Conservation (phyloP, 2,329 filamentous ascomycete species). For the Cladosporium sp. region DNA sequence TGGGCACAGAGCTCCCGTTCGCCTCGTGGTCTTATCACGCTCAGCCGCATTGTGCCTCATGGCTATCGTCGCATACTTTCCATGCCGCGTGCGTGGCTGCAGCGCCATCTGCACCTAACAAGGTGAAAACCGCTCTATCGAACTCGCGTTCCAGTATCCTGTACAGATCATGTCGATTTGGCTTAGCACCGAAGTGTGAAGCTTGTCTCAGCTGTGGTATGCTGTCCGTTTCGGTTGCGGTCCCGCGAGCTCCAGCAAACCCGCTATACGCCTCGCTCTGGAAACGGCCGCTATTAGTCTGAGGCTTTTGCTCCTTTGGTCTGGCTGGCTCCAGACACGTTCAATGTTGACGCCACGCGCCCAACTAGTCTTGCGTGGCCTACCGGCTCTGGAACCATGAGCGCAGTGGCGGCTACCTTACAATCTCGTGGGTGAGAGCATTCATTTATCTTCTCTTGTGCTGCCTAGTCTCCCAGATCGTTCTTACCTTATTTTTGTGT, state of each 20-base stretch:
- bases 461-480: neutral
- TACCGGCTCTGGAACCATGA: neutral
- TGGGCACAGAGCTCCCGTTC: neutral
- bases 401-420: neutral
- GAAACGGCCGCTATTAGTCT: neutral
- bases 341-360: neutral
- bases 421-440: neutral
- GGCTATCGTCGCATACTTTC: slow-evolving; percentile 3
- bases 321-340: neutral
- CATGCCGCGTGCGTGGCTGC: slow-evolving; percentile 13
- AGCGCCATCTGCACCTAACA: neutral
- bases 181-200: slow-evolving; percentile 1
- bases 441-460: neutral
- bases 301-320: neutral
- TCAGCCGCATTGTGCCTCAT: neutral
- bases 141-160: neutral
- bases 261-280: neutral
- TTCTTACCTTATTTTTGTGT: neutral
- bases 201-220: neutral
- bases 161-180: neutral
- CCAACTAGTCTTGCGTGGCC: neutral
- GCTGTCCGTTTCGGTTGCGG: neutral
- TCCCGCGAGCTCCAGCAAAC: neutral
- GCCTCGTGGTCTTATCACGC: slow-evolving; percentile 4
- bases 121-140: slow-evolving; percentile 8